phyloP scores from a whole-genome alignment of 1,139 yeast species.

The Scheffersomyces stambukii region DNA sequence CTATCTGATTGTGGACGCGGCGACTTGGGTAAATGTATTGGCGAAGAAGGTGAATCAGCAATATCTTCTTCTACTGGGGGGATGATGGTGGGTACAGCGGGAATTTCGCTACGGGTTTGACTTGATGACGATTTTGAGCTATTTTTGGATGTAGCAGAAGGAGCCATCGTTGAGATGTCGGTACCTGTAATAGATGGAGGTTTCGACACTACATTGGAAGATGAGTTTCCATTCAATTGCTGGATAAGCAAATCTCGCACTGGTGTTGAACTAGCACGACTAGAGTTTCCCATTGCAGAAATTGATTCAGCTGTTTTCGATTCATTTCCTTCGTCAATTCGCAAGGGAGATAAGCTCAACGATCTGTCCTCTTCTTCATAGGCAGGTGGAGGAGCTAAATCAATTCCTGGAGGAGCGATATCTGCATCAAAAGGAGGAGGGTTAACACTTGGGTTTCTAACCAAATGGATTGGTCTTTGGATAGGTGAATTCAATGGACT shows the following conservation, averaged over 20 bases:
- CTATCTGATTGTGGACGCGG: conserved; percentile 2
- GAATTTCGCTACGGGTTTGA: no score
- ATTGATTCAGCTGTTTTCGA: not conserved
- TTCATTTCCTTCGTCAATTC: conserved; percentile 10
- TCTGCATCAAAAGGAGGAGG: conserved; percentile 44
- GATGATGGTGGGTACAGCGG: no score
- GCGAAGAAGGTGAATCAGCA: conserved; percentile 13
- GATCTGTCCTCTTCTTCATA: conserved; percentile 24
- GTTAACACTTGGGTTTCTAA: conserved; percentile 33
- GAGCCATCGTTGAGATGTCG: no score
- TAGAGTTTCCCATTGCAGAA: not conserved
- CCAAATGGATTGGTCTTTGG: conserved; percentile 31
- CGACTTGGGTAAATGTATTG: conserved; percentile 7
- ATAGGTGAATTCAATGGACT: conserved; percentile 37
- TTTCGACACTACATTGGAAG: no score
- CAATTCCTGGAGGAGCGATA: conserved; percentile 23
- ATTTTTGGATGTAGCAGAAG: no score
- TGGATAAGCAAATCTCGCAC: conserved; percentile 17
- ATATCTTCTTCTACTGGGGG: conserved; percentile 20
- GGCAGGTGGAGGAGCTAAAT: conserved; percentile 31
- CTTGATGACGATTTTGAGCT: no score
- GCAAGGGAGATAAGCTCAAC: conserved; percentile 11
- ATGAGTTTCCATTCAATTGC: conserved; percentile 12
- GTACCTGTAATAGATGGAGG: no score
- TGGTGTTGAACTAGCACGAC: conserved; percentile 13